These are phyloP conservation scores for Allodekkera sacchari DNA, from an alignment of 805 yeast genomes.

Conservation along the genomic window DNA sequence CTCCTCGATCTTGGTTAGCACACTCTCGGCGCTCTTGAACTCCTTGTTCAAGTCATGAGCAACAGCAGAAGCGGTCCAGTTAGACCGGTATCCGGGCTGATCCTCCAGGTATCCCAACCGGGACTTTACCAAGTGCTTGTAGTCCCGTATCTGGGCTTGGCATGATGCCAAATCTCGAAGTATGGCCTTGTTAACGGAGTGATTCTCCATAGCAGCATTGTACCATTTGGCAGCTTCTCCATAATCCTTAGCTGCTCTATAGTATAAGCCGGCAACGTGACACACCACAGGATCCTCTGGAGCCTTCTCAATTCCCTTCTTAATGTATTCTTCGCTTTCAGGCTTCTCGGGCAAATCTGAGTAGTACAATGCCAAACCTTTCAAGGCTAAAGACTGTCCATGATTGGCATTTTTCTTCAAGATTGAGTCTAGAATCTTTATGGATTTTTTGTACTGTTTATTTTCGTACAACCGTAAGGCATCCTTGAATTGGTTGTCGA, in stretches of 20 bases:
- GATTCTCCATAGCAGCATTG: conserved; percentile 64
- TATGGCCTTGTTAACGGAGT: conserved; percentile 70
- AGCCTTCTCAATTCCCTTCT: conserved; percentile 53
- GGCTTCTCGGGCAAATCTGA: conserved; percentile 38
- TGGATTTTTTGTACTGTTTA: conserved; percentile 80
- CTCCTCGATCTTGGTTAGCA: conserved; percentile 68
- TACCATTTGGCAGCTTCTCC: conserved; percentile 74
- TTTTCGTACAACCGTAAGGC: conserved; percentile 78
- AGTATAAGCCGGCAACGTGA: conserved; percentile 81
- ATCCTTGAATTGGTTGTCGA: conserved; percentile 48
- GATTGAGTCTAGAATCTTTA: conserved; percentile 66
- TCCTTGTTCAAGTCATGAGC: conserved; percentile 76
- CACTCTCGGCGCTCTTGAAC: conserved; percentile 57
- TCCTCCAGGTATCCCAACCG: conserved; percentile 63
- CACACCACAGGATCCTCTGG: conserved; percentile 61
- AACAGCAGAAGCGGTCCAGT: conserved; percentile 83
- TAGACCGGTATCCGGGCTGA: conserved; percentile 76
- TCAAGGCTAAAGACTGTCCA: conserved; percentile 76
- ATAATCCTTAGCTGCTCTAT: conserved; percentile 61
- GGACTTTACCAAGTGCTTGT: conserved; percentile 48
- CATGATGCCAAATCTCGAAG: conserved; percentile 74
- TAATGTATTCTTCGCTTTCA: conserved; percentile 57
- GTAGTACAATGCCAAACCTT: conserved; percentile 62
- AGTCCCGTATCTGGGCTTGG: conserved; percentile 77
- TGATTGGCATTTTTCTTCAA: conserved; percentile 69